Base-by-base conservation (phyloP, 345 rosid species). In the Aurinia saxatilis region DNA sequence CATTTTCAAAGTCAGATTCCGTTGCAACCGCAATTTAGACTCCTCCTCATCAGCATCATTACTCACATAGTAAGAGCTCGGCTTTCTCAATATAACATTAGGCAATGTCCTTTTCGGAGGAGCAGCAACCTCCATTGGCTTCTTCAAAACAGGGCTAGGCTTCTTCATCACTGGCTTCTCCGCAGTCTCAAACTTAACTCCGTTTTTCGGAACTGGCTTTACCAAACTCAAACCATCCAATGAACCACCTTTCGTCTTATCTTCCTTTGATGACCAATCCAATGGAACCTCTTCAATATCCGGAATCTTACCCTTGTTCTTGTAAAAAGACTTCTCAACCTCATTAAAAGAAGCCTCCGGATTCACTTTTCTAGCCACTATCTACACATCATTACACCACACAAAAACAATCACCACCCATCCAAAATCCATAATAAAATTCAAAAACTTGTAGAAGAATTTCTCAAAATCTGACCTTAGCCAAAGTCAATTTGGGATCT, bases 401-500 rank as follows among this genome's bases (percentile, higher is more conserved):
- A 65, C 31, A 27, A 3, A 45, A 2, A 36, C 25, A 2, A 63
- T 10, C 58, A 60, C 57, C 37, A 48, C 21, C 31, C 1, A 27
- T 23, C 27, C 63, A 49, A 5, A 35, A 47, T 3, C 47, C 13
- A 29, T 1, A 25, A 21, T 21, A 36, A 7, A 50, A 21, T n/a
- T 9, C 10, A 19, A 47, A 29, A 39, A 39, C 10, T 1, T 1
- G 15, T 12, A 12, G 6, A 2, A 33, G 0, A 29, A 10, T 2
- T 9, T 10, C 0, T 9, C n/a, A 54, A 50, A 56, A 5, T 16
- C 46, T 36, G 17, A 87, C 99, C 97, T 93, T 93, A 44, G 97
- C 96, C 65, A 87, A 73, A 46, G 97, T 89, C 71, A 89, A 78
- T 75, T 87, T 85, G 33, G 99, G 99, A 78, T 92, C 96, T 79